Percentiles rank a stretch among this genome's conserved stretches.
Conservation (phyloP, 2,329 filamentous ascomycete genomes). For the Nigrospora sphaerica region DNA sequence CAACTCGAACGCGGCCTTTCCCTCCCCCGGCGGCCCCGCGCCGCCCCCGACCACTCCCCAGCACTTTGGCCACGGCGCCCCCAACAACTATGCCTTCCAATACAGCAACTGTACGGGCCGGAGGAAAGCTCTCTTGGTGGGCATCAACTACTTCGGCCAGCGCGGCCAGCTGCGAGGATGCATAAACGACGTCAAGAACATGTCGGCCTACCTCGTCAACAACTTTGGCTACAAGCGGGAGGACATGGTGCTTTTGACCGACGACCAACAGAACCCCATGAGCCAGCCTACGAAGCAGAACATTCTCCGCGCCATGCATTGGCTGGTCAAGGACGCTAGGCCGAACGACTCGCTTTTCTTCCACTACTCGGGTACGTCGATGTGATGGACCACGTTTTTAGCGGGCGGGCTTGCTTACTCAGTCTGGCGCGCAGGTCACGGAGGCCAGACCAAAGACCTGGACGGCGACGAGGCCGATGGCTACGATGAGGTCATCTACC, state of each 20-base stretch:
- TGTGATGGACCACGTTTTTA: not conserved
- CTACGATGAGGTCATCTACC: constrained; percentile 73
- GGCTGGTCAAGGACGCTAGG: constrained; percentile 87
- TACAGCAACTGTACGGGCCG: constrained; percentile 88
- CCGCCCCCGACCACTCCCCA: constrained; percentile 62
- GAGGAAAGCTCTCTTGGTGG: constrained; percentile 83
- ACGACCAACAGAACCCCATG: constrained; percentile 96
- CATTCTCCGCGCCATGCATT: constrained; percentile 93
- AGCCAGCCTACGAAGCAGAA: constrained; percentile 95
- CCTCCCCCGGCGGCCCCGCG: constrained; percentile 52
- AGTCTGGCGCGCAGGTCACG: constrained; percentile 51
- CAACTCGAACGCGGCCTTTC: constrained; percentile 45
- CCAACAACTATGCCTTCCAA: constrained; percentile 74
- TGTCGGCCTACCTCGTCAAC: constrained; percentile 84
- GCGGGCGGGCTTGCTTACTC: not conserved
- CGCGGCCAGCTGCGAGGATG: constrained; percentile 85
- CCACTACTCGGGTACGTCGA: constrained; percentile 76
- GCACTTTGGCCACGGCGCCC: constrained; percentile 73
- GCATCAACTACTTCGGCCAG: constrained; percentile 95
- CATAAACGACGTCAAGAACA: constrained; percentile 97
- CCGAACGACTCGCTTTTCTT: constrained; percentile 96
- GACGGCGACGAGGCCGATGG: constrained; percentile 75
- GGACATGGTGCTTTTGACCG: constrained; percentile 94
- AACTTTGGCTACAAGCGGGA: constrained; percentile 89
- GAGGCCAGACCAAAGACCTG: constrained; percentile 65